These are phyloP conservation scores for Inonotus hispidus DNA, from an alignment of 1,284 basidiomycete genomes.

Conservation along the genomic window DNA sequence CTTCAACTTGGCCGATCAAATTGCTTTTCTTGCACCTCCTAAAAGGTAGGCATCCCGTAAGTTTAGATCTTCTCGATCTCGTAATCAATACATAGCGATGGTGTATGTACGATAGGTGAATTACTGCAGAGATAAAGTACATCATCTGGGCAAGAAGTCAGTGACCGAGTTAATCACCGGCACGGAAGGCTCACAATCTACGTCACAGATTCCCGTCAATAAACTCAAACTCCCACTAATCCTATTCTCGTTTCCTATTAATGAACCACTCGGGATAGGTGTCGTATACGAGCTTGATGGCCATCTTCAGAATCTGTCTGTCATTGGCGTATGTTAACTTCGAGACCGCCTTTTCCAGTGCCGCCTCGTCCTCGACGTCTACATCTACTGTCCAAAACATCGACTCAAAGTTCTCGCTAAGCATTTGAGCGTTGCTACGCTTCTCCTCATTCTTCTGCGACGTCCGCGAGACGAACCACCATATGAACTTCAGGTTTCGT, in stretches of 20 bases:
- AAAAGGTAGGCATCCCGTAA: no score
- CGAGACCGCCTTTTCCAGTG: slow-evolving; percentile 12
- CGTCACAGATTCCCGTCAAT: background rate
- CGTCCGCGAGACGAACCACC: slow-evolving; percentile 18
- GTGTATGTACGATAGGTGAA: background rate
- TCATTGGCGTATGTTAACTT: slow-evolving; percentile 17
- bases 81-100: background rate
- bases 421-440: slow-evolving; percentile 16
- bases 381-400: slow-evolving; percentile 13
- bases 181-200: background rate
- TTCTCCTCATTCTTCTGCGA: background rate
- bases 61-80: background rate
- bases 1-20: no score
- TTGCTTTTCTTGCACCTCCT: no score
- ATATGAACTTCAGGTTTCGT: slow-evolving; percentile 18
- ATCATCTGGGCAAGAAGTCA: background rate
- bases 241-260: background rate
- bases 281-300: slow-evolving; percentile 17
- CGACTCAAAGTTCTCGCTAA: slow-evolving; percentile 20
- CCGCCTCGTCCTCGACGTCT: slow-evolving; percentile 9
- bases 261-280: slow-evolving; percentile 16
- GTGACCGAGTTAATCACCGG: background rate
- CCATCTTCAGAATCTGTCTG: slow-evolving; percentile 19
- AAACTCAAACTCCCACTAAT: background rate
- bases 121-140: background rate